phyloP scores from a whole-genome alignment of 2,329 filamentous ascomycete species.

The Colletotrichum falcatum region DNA sequence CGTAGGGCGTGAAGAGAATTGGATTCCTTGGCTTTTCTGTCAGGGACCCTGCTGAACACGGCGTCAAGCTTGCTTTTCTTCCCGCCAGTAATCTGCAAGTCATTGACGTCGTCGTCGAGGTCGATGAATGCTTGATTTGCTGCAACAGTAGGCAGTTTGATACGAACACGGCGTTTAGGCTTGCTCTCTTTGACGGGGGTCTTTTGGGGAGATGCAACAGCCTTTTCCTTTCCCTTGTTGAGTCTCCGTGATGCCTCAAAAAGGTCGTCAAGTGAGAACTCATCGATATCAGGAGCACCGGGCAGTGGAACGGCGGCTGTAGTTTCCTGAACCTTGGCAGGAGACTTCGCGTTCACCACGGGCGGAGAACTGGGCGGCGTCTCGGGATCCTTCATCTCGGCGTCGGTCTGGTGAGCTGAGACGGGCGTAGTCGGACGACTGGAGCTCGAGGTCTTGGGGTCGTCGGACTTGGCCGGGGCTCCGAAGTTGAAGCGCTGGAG shows the following conservation, averaged over 20 bases:
- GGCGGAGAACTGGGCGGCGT: slow-evolving; percentile 81
- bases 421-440: slow-evolving; percentile 63
- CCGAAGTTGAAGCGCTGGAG: slow-evolving; percentile 87
- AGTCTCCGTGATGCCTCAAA: slow-evolving; percentile 49
- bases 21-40: slow-evolving; percentile 71
- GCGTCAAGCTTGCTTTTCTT: slow-evolving; percentile 65
- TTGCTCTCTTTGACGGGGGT: slow-evolving; percentile 46
- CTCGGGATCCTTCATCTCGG: slow-evolving; percentile 63
- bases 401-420: slow-evolving; percentile 60
- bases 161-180: slow-evolving; percentile 61
- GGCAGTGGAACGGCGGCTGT: slow-evolving; percentile 33
- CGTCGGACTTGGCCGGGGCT: slow-evolving; percentile 47
- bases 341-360: slow-evolving; percentile 48
- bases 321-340: slow-evolving; percentile 24
- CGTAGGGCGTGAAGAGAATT: slow-evolving; percentile 76
- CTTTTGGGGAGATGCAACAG: slow-evolving; percentile 18
- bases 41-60: slow-evolving; percentile 78
- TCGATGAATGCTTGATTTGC: slow-evolving; percentile 55
- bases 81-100: slow-evolving; percentile 71
- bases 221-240: slow-evolving; percentile 68
- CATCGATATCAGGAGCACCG: slow-evolving; percentile 43
- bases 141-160: slow-evolving; percentile 59
- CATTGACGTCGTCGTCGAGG: slow-evolving; percentile 68
- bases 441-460: slow-evolving; percentile 62
- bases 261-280: slow-evolving; percentile 54